Percentiles rank a stretch among this genome's conserved stretches.
These are phyloP conservation scores for Colletotrichum filicis DNA, from an alignment of 2,329 filamentous ascomycete genomes.

Conservation along the genomic window DNA sequence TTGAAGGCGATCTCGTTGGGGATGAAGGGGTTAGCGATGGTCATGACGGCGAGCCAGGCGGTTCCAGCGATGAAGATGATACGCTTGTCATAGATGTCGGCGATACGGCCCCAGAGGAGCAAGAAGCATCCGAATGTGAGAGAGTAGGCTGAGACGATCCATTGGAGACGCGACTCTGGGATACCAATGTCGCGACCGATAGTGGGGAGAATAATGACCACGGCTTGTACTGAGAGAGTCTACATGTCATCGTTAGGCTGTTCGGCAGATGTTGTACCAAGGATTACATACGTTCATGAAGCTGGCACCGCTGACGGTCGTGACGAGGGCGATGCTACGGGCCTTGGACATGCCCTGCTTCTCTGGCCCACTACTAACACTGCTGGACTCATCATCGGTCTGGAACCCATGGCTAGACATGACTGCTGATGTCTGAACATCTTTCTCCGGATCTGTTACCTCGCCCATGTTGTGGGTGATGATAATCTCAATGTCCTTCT, in stretches of 20 bases:
- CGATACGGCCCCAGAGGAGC: slow-evolving; percentile 74
- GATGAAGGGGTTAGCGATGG: slow-evolving; percentile 71
- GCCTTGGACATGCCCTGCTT: slow-evolving; percentile 57
- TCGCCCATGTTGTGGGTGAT: slow-evolving; percentile 9
- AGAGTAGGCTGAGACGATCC: slow-evolving; percentile 74
- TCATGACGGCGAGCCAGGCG: slow-evolving; percentile 69
- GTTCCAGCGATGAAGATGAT: slow-evolving; percentile 73
- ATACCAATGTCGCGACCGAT: slow-evolving; percentile 67
- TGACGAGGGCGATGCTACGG: slow-evolving; percentile 64
- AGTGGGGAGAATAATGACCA: slow-evolving; percentile 72
- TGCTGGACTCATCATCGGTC: slow-evolving; percentile 37
- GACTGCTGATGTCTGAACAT: not conserved
- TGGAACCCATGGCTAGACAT: not conserved
- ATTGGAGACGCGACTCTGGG: slow-evolving; percentile 69
- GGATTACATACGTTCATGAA: slow-evolving; percentile 61
- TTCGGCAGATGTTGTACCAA: not conserved
- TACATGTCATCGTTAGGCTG: slow-evolving; percentile 37
- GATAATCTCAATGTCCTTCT: slow-evolving; percentile 22
- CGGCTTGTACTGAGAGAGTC: slow-evolving; percentile 68
- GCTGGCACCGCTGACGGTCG: slow-evolving; percentile 64
- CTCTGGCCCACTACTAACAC: slow-evolving; percentile 13
- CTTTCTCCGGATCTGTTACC: slow-evolving; percentile 10
- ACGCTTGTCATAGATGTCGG: slow-evolving; percentile 74
- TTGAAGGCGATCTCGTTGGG: slow-evolving; percentile 76
- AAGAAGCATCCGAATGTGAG: slow-evolving; percentile 76